Conservation (phyloP, 2,329 filamentous ascomycete genomes). For the Capronia coronata region DNA sequence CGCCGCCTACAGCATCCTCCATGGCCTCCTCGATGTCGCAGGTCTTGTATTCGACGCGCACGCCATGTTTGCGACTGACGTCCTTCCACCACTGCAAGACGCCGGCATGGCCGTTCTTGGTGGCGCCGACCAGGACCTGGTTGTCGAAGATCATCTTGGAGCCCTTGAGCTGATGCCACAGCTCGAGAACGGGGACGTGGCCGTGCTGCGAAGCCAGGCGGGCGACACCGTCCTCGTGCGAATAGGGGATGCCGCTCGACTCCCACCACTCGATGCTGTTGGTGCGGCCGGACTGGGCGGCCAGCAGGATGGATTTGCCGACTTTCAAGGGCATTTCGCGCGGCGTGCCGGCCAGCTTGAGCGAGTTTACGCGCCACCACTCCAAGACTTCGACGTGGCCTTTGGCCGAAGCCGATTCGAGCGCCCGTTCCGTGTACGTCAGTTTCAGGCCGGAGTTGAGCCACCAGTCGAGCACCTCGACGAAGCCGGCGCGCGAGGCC, state of each 20-base stretch:
- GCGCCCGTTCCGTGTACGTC: slow-evolving; percentile 76
- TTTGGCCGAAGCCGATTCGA: slow-evolving; percentile 79
- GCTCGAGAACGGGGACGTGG: slow-evolving; percentile 73
- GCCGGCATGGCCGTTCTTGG: slow-evolving; percentile 74
- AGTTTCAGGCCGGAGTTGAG: slow-evolving; percentile 70
- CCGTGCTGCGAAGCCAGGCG: slow-evolving; percentile 80
- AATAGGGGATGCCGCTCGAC: slow-evolving; percentile 68
- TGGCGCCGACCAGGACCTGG: slow-evolving; percentile 77
- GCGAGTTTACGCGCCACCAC: slow-evolving; percentile 69
- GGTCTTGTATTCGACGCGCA: slow-evolving; percentile 84
- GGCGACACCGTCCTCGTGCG: slow-evolving; percentile 73
- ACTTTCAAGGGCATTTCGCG: slow-evolving; percentile 60
- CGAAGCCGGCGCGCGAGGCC: slow-evolving; percentile 76
- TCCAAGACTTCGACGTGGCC: slow-evolving; percentile 80
- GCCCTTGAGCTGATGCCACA: slow-evolving; percentile 70
- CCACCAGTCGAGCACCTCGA: slow-evolving; percentile 89
- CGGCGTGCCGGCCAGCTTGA: slow-evolving; percentile 33
- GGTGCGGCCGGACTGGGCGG: slow-evolving; percentile 73
- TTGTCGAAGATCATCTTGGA: slow-evolving; percentile 75
- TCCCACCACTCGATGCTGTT: slow-evolving; percentile 85
- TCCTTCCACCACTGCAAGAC: slow-evolving; percentile 82
- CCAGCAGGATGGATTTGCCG: slow-evolving; percentile 75
- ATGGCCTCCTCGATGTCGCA: slow-evolving; percentile 93
- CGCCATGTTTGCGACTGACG: slow-evolving; percentile 50
- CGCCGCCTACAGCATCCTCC: slow-evolving; percentile 69